phyloP scores from a whole-genome alignment of 805 yeast species.

The Candida ortonii region DNA sequence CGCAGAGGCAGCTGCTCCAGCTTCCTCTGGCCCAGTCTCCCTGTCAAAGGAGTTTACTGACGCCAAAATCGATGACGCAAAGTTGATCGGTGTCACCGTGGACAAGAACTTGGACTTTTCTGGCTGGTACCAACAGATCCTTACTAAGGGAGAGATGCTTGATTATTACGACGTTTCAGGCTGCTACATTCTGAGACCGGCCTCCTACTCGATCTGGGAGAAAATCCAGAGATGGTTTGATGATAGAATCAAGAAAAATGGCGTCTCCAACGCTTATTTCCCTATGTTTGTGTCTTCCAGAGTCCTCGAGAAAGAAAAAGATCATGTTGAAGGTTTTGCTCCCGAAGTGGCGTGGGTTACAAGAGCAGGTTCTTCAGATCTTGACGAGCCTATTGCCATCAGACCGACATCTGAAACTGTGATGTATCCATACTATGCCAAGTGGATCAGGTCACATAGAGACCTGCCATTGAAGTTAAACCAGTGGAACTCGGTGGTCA shows the following conservation, averaged over 20 bases:
- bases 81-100: conserved; percentile 92
- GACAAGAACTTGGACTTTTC: conserved; percentile 91
- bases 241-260: conserved; percentile 73
- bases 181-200: conserved; percentile 96
- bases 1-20: conserved; percentile 41
- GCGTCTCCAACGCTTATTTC: conserved; percentile 94
- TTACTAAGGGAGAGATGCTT: conserved; percentile 96
- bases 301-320: conserved; percentile 96
- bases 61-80: conserved; percentile 76
- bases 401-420: conserved; percentile 99
- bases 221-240: conserved; percentile 86
- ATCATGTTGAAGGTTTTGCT: conserved; percentile 98
- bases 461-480: conserved; percentile 94
- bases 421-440: conserved; percentile 98
- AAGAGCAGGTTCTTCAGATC: conserved; percentile 86
- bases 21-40: conserved; percentile 35
- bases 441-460: conserved; percentile 98
- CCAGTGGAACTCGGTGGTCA: conserved; percentile 99
- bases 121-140: conserved; percentile 95
- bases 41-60: conserved; percentile 27
- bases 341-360: conserved; percentile 99
- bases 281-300: conserved; percentile 96
- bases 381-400: conserved; percentile 97
- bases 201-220: conserved; percentile 95
- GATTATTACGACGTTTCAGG: conserved; percentile 99